Percentiles rank a stretch among this genome's conserved stretches.
phyloP scores from a whole-genome alignment of 306 rosid species.

The Amphicarpaea edgeworthii region DNA sequence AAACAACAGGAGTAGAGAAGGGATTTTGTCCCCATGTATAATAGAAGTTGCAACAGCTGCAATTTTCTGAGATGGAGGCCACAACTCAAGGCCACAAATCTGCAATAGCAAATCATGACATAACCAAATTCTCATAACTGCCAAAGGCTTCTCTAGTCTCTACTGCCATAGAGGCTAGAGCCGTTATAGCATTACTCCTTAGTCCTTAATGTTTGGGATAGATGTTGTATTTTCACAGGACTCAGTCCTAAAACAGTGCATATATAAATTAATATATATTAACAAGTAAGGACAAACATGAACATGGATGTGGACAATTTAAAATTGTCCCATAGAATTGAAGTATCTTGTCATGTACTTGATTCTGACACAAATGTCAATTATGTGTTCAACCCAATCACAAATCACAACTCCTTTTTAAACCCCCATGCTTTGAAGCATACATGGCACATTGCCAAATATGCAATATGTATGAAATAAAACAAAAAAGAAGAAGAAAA shows the following conservation, averaged over 20 bases:
- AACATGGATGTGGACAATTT: constrained; percentile 11
- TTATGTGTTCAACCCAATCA: neutral
- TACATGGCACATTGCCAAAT: neutral
- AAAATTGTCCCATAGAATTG: constrained; percentile 1
- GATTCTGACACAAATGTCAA: constrained; percentile 4
- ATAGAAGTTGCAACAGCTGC: neutral
- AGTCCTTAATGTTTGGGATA: neutral
- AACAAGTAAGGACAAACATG: constrained; percentile 5
- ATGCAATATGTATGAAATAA: constrained; percentile 6
- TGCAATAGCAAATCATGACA: neutral
- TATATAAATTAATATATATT: neutral
- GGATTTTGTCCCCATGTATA: neutral
- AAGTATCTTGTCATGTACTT: neutral
- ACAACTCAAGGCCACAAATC: neutral
- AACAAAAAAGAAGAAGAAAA: neutral
- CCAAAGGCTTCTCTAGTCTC: neutral
- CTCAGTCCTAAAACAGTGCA: neutral
- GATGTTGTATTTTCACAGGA: neutral
- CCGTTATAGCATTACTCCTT: neutral
- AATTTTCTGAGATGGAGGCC: neutral
- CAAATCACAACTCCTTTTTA: neutral
- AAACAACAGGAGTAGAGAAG: neutral
- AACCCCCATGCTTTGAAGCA: constrained; percentile 5
- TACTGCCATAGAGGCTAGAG: neutral
- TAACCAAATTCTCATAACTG: constrained; percentile 1